These are phyloP conservation scores for Fusarium protoensiforme DNA, from an alignment of 2,329 filamentous ascomycete species.

Conservation along the genomic window DNA sequence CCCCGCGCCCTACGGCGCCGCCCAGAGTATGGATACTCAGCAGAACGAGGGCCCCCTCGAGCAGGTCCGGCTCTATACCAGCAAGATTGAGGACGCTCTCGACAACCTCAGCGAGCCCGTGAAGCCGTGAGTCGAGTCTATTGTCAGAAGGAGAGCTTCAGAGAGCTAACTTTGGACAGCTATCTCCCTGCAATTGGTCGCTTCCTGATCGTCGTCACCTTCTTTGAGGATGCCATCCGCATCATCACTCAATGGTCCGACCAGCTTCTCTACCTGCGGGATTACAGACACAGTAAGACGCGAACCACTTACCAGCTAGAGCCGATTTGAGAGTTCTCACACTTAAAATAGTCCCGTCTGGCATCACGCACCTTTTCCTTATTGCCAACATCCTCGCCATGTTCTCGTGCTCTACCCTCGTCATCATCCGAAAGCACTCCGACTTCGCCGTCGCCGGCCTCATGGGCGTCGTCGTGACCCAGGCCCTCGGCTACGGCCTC, in stretches of 20 bases:
- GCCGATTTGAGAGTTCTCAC: conserved; percentile 29
- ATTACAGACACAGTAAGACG: conserved; percentile 89
- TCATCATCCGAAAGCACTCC: conserved; percentile 92
- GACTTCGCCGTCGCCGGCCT: conserved; percentile 93
- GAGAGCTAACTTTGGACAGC: conserved; percentile 58
- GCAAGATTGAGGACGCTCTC: conserved; percentile 96
- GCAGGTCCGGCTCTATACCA: conserved; percentile 91
- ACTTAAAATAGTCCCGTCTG: conserved; percentile 75
- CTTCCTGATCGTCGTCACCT: conserved; percentile 98
- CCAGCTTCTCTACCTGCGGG: conserved; percentile 90
- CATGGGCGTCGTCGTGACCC: conserved; percentile 88
- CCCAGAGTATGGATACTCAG: conserved; percentile 65
- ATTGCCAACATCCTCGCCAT: conserved; percentile 91
- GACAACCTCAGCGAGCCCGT: conserved; percentile 89
- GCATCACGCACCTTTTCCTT: conserved; percentile 93
- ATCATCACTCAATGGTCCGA: conserved; percentile 98
- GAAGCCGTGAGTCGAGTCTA: conserved; percentile 76
- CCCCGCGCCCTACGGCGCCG: conserved; percentile 73
- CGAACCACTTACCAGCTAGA: neutral
- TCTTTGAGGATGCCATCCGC: conserved; percentile 94
- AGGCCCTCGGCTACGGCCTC: conserved; percentile 95
- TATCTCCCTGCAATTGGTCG: conserved; percentile 95
- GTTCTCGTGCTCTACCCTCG: conserved; percentile 81
- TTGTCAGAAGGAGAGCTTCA: neutral
- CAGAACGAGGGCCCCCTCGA: conserved; percentile 75